Evolutionary conservation across 352 stramenopile genomes (phyloP), one percentile per base, ranked within the genome.

Genomic region (Globisporangium nodosum): DNA sequence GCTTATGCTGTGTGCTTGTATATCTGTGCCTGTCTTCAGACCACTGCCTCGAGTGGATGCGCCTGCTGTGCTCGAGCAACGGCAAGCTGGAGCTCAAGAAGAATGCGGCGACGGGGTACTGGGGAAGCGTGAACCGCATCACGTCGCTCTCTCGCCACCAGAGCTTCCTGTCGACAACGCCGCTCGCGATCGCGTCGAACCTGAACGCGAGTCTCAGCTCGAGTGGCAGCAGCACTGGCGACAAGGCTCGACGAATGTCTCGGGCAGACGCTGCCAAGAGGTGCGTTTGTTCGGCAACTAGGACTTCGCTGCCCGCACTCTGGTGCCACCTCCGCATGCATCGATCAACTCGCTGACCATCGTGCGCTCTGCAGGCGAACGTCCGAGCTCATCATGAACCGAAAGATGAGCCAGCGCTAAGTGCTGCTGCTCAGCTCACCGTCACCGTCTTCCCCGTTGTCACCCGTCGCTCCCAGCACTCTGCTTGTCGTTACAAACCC

Each of bases 11-110:
- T 54, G 30, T 43, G 8, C 43, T 4, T 43, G 31, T 31, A 21
- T 33, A 16, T 58, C 16, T 57, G n/a, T 60, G 18, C 5, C 48
- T 20, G 3, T 42, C 7, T 47, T 7, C 42, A 94, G 85, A 95
- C 64, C 79, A 92, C 57, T 93, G 85, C 31, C 68, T 93, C 45
- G 81, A 95, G 63, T 93, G 84, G 85, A 95, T 95, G 85, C 83
- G 85, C 6, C 57, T 95, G 56, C 63, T 95, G 12, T 95, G 85
- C 58, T 78, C 72, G 18, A 90, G 73, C 62, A 93, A 95, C 61
- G 78, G 81, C 61, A 95, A 93, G 65, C 65, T 95, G 8, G 85
- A 93, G 53, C 80, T 95, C 54, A 93, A 93, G 69, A 92, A 92
- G 67, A 95, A 93, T 51, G 85, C 85, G 3, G 83, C 85, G 4